Base-by-base conservation (phyloP, 805 yeast species). In the Yamadazyma philogaea region DNA sequence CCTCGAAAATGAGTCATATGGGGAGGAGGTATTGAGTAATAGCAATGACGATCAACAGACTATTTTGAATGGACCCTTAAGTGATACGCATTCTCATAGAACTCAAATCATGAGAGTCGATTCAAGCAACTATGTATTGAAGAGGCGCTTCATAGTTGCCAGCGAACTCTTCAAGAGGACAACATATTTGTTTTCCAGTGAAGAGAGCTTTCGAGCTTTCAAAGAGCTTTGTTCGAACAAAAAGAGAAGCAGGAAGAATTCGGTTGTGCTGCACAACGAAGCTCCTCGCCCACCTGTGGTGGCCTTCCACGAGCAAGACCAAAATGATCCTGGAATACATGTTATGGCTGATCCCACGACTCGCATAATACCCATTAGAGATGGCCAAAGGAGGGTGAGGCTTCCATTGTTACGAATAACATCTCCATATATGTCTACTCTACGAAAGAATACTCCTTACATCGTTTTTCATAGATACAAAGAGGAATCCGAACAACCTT, bases 361-460 rank as follows among this genome's bases (percentile, higher is more conserved):
- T 7, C 70, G 64, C 45, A 54, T 65, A 3, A 51, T 68, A 0
- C 72, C 72, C 0, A 40, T 61, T 6, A 62, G 54, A 7, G 53
- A 57, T 39, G 66, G 64, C 35, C 33, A 47, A 12, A 51, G 50
- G 45, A 74, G 74, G 2, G 11, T 47, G 19, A 74, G 73, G 0
- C 49, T 67, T 32, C 75, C 75, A 0, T 42, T 69, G 7, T 56
- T 69, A 46, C 68, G 61, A 47, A 44, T 68, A 11, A 50, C 52
- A 18, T 58, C 59, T 1, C 74, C 74, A 2, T 66, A 66, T 51
- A 50, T 68, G 60, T 55, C 70, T 6, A 45, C 55, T 5, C 58
- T 69, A 40, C 55, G 70, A 12, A 63, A 64, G 38, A 60, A 56
- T 37, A 49, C 62, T 1, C 73, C 75, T 3, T 61, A 51, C 37